Base-by-base conservation (phyloP, 2,329 filamentous ascomycete genomes). In the Septoria linicola region DNA sequence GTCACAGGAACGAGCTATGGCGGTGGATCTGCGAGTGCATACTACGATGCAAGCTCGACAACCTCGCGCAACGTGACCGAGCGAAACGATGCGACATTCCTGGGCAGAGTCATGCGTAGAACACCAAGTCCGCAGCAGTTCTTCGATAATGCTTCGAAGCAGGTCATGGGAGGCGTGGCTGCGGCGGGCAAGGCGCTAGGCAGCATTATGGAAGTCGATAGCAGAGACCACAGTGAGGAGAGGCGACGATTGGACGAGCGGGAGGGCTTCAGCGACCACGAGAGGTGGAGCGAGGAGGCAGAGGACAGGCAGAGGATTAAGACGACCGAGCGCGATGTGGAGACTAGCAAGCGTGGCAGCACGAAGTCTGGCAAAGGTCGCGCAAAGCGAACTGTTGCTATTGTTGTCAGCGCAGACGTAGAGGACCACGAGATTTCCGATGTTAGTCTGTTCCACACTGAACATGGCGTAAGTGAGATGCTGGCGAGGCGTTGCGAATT, bases 261-360 rank as follows among this genome's bases (percentile, higher is more conserved):
- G 7, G 64, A 68, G 17, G 60, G 65, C 8, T 72, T 71, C 49
- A 70, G 67, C 58, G 92, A 96, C 69, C 89, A 93, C 71, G 87
- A 89, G 67, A 84, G 89, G 45, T 96, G 92, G 92, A 90, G 87
- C 11, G 90, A 96, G 69, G 91, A 96, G 72, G 88, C 86, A 17
- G 85, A 88, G 62, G 80, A 86, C 41, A 82, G 86, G 60, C 55
- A 54, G 41, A 54, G 57, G 46, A 58, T 53, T 48, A 54, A 48
- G 1, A 50, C 37, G n/a, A 59, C 62, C 11, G 61, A 66, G 49
- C 49, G 46, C 6, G 63, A 58, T 41, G 32, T 25, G 17, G 34
- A 34, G 10, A 44, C 31, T 21, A 44, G 41, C 23, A 54, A 59
- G 52, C 41, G 63, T 4, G 58, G 42, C 36, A 39, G 36, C 25